Conservation (phyloP, 768 basidiomycete genomes). For the Suillus paluster region DNA sequence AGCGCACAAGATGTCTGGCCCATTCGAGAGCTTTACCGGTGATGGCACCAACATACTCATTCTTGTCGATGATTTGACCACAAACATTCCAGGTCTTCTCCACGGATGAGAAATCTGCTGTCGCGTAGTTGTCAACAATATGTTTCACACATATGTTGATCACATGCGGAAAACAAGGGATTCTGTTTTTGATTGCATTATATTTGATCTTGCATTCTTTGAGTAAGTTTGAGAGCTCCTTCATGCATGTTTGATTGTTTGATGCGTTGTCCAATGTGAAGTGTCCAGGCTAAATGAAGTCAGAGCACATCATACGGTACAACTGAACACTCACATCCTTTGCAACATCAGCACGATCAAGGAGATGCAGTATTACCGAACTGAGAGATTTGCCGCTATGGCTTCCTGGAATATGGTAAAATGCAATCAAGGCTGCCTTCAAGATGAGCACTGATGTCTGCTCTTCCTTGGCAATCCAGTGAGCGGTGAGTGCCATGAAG, state of each 20-base stretch:
- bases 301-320: too few species aligned
- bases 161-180: slow-evolving; percentile 23
- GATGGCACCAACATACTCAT: too few species aligned
- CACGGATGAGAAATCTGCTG: slow-evolving; percentile 1
- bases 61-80: too few species aligned
- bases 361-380: not conserved
- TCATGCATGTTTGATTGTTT: slow-evolving; percentile 21
- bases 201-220: too few species aligned
- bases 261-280: slow-evolving; percentile 17
- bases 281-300: not conserved
- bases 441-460: not conserved
- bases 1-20: not conserved
- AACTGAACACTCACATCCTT: not conserved
- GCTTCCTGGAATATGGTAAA: slow-evolving; percentile 15
- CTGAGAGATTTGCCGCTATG: slow-evolving; percentile 15
- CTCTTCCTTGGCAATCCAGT: slow-evolving; percentile 25
- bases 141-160: slow-evolving; percentile 16
- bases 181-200: not conserved
- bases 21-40: too few species aligned
- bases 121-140: too few species aligned
- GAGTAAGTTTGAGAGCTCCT: not conserved
- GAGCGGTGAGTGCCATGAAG: slow-evolving; percentile 38
- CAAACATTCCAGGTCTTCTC: too few species aligned
- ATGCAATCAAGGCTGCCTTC: slow-evolving; percentile 18
- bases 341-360: slow-evolving; percentile 2